Evolutionary conservation across 2,329 filamentous ascomycete species (phyloP).

Genomic region (Capronia americana): DNA sequence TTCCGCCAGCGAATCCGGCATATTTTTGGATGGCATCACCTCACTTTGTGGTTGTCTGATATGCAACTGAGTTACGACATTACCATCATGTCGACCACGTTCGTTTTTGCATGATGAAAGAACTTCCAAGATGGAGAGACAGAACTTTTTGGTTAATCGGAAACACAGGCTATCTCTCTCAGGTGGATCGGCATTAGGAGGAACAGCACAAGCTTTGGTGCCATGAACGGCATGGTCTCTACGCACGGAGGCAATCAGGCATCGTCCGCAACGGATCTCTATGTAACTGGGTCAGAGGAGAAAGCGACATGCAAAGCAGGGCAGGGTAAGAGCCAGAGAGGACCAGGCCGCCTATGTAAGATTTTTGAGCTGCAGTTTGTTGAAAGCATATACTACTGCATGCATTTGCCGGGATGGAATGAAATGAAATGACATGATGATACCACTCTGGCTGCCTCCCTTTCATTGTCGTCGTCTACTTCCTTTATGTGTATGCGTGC

Average conservation of each 20-base stretch:
- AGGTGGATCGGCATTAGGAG: not conserved
- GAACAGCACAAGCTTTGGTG: not conserved
- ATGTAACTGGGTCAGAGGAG: not conserved
- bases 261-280: not conserved
- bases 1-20: constrained; percentile 2
- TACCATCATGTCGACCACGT: constrained; percentile 13
- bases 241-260: no score
- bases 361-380: constrained; percentile 12
- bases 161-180: not conserved
- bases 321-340: not conserved
- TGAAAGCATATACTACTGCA: constrained; percentile 10
- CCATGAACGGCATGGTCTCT: not conserved
- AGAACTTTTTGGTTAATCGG: constrained; percentile 4
- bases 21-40: constrained; percentile 8
- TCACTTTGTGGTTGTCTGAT: constrained; percentile 21
- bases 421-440: constrained; percentile 16
- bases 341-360: not conserved
- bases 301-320: not conserved
- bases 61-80: constrained; percentile 17
- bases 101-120: constrained; percentile 1
- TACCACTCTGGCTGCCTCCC: not conserved
- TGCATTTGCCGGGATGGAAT: constrained; percentile 4
- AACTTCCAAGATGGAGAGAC: not conserved
- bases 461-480: not conserved
- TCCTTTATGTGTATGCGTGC: not conserved